These are phyloP conservation scores for Xylaria sp. DNA, from an alignment of 2,329 filamentous ascomycete species.

Conservation along the genomic window DNA sequence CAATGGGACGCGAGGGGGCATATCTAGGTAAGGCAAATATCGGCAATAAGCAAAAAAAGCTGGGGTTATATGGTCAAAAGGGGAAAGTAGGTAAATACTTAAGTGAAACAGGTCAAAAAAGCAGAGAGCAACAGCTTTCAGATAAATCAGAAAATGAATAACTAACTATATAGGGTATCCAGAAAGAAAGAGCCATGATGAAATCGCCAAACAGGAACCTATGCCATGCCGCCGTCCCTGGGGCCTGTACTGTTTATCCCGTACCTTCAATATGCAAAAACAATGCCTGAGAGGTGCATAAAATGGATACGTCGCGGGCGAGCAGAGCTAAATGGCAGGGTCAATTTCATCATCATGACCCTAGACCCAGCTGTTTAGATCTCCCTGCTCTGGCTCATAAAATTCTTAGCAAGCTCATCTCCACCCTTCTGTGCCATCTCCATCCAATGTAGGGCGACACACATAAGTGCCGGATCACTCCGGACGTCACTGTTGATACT, in stretches of 20 bases:
- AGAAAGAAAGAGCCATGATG: conserved; percentile 20
- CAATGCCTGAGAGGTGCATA: neutral
- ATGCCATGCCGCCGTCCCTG: conserved; percentile 11
- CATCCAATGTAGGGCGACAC: conserved; percentile 97
- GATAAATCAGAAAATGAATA: neutral
- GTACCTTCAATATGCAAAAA: conserved; percentile 17
- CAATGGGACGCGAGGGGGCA: too few relatives aligned
- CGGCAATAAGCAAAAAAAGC: neutral
- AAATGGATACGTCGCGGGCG: neutral
- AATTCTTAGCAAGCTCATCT: conserved; percentile 81
- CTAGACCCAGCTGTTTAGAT: conserved; percentile 36
- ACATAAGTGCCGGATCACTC: conserved; percentile 88
- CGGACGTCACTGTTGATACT: conserved; percentile 57
- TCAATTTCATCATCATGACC: conserved; percentile 20
- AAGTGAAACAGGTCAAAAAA: neutral
- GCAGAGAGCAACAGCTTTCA: neutral
- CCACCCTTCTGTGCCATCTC: conserved; percentile 84
- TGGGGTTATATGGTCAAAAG: conserved; percentile 2
- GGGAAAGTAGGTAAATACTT: neutral
- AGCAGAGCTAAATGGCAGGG: neutral
- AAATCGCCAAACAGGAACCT: conserved; percentile 26
- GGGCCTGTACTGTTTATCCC: conserved; percentile 23
- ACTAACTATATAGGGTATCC: conserved; percentile 29
- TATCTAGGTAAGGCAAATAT: neutral
- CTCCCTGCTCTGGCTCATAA: conserved; percentile 70